phyloP scores from a whole-genome alignment of 805 yeast genomes.

The Hanseniaspora mollemarum region DNA sequence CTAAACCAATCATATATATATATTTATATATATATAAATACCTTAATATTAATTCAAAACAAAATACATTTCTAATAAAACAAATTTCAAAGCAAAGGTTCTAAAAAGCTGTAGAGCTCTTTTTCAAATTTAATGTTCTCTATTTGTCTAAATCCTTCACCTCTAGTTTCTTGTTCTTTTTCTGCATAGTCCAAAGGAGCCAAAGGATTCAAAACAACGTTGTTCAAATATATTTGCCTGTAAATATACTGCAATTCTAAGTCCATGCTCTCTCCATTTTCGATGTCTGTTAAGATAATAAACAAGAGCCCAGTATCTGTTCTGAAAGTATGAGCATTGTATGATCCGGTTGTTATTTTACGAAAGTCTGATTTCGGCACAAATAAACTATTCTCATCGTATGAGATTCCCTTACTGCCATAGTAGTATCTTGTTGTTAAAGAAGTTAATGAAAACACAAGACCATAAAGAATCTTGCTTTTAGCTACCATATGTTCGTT shows the following conservation, averaged over 20 bases:
- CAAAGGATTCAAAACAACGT: slow-evolving; percentile 26
- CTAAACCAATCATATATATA: not conserved
- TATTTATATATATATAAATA: not conserved
- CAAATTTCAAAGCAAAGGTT: slow-evolving; percentile 22
- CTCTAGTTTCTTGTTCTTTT: slow-evolving; percentile 25
- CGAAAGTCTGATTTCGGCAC: slow-evolving; percentile 24
- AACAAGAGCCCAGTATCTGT: slow-evolving; percentile 70
- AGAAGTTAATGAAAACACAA: slow-evolving; percentile 65
- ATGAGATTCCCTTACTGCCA: not conserved
- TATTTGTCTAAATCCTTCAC: slow-evolving; percentile 28
- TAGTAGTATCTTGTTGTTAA: slow-evolving; percentile 45
- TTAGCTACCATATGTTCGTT: slow-evolving; percentile 38
- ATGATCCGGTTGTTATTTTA: slow-evolving; percentile 54
- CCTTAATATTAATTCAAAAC: slow-evolving; percentile 14
- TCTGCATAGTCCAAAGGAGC: slow-evolving; percentile 29
- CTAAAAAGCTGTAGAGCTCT: slow-evolving; percentile 25
- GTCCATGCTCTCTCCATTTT: slow-evolving; percentile 23
- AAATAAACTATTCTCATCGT: slow-evolving; percentile 20
- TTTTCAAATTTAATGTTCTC: slow-evolving; percentile 25
- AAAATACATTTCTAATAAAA: not conserved
- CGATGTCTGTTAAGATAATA: slow-evolving; percentile 56
- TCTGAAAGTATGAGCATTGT: slow-evolving; percentile 69
- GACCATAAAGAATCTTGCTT: slow-evolving; percentile 77
- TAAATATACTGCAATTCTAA: slow-evolving; percentile 25
- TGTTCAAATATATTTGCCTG: slow-evolving; percentile 27